Percentiles rank a stretch among this genome's conserved stretches.
These are phyloP conservation scores for Cytospora chrysosperma DNA, from an alignment of 2,329 filamentous ascomycete species.

Conservation along the genomic window DNA sequence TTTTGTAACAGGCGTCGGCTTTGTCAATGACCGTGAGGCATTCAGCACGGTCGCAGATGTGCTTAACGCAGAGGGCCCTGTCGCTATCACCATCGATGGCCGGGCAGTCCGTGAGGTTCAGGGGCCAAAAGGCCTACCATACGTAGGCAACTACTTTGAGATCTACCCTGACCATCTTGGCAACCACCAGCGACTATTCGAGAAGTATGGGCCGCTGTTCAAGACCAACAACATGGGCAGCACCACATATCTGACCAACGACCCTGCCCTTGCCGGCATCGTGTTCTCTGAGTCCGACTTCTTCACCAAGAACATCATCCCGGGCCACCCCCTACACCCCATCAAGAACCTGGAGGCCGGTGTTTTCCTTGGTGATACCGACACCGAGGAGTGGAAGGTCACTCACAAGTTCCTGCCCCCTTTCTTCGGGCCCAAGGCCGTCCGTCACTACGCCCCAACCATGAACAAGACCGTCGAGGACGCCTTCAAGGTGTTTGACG, in stretches of 20 bases:
- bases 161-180: conserved; percentile 58
- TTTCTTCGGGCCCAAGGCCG: conserved; percentile 57
- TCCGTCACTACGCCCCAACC: conserved; percentile 57
- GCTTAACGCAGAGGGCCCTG: conserved; percentile 32
- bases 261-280: conserved; percentile 45
- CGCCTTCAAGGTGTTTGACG: conserved; percentile 49
- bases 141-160: conserved; percentile 55
- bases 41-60: conserved; percentile 38
- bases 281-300: conserved; percentile 50
- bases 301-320: conserved; percentile 53
- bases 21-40: conserved; percentile 33
- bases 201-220: conserved; percentile 51
- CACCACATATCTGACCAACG: conserved; percentile 50
- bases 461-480: conserved; percentile 57
- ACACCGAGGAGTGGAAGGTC: conserved; percentile 47
- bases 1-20: conserved; percentile 36
- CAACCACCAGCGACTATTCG: conserved; percentile 55
- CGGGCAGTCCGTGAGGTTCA: conserved; percentile 49
- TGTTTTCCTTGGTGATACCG: conserved; percentile 50
- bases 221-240: conserved; percentile 53
- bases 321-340: conserved; percentile 47
- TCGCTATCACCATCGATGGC: conserved; percentile 50
- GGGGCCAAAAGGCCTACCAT: conserved; percentile 47
- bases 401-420: conserved; percentile 64
- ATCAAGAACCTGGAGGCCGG: conserved; percentile 44